Evolutionary conservation across 805 yeast genomes (phyloP).

Genomic region (Jamesozyma rosinii): DNA sequence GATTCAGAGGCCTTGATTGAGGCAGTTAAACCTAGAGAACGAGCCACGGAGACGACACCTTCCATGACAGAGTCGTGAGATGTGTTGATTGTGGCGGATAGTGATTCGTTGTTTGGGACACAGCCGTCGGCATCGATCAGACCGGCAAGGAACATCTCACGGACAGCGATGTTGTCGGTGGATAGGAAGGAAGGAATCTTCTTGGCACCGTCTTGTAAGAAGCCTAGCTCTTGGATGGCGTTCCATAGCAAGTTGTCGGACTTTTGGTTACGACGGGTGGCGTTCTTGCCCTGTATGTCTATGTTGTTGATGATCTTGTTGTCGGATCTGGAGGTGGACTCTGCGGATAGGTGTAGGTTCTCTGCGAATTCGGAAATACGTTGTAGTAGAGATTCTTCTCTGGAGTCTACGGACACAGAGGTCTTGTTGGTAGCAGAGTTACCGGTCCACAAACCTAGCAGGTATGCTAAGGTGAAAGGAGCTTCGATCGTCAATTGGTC

Average conservation of each 20-base stretch:
- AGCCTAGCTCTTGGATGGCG: background rate
- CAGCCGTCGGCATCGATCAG: slow-evolving; percentile 33
- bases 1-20: slow-evolving; percentile 10
- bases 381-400: background rate
- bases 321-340: background rate
- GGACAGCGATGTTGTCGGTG: slow-evolving; percentile 29
- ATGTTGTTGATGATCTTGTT: background rate
- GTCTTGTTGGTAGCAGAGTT: background rate
- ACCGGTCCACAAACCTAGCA: background rate
- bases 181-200: slow-evolving; percentile 27
- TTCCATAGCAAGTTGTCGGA: background rate
- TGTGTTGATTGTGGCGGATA: slow-evolving; percentile 25
- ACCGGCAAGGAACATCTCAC: slow-evolving; percentile 39
- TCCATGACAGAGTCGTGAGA: slow-evolving; percentile 19
- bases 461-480: background rate
- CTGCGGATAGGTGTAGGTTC: background rate
- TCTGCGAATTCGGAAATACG: background rate
- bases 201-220: slow-evolving; percentile 10
- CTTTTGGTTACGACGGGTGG: background rate
- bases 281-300: background rate
- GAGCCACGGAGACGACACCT: slow-evolving; percentile 31
- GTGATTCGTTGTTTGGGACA: slow-evolving; percentile 8
- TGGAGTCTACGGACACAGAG: background rate
- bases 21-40: slow-evolving; percentile 36
- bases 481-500: background rate